A percentile compares a stretch with the other conserved stretches of the same genome.
phyloP scores from a whole-genome alignment of 2,329 filamentous ascomycete species.

The Stachybotrys echinatus region DNA sequence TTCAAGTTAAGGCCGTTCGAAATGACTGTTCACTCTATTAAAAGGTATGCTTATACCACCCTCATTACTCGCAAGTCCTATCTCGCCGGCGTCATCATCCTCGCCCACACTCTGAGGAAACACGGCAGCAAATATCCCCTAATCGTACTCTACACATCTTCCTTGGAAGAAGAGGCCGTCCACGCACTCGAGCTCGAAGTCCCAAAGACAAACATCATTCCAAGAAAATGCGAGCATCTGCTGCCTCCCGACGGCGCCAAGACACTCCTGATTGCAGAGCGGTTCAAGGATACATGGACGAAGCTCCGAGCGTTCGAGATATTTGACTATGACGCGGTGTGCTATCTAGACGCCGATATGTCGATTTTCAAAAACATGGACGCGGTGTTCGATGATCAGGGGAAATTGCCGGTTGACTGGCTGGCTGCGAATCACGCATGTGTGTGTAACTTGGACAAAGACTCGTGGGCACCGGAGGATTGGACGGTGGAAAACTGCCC shows the following conservation, averaged over 20 bases:
- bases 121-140: slow-evolving; percentile 9
- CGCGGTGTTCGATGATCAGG: slow-evolving; percentile 7
- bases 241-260: slow-evolving; percentile 9
- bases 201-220: slow-evolving; percentile 9
- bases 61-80: slow-evolving; percentile 16
- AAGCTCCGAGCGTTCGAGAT: slow-evolving; percentile 13
- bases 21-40: slow-evolving; percentile 1
- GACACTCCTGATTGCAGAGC: slow-evolving; percentile 13
- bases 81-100: slow-evolving; percentile 13
- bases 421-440: slow-evolving; percentile 15
- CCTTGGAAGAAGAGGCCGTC: slow-evolving; percentile 3
- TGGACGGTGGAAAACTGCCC: slow-evolving; percentile 13
- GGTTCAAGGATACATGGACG: slow-evolving; percentile 13
- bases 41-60: slow-evolving; percentile 14
- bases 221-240: slow-evolving; percentile 7
- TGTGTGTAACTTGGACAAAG: slow-evolving; percentile 13
- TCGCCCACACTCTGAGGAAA: slow-evolving; percentile 12
- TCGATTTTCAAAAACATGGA: slow-evolving; percentile 14
- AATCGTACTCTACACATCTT: slow-evolving; percentile 12
- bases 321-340: slow-evolving; percentile 12
- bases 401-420: slow-evolving; percentile 11
- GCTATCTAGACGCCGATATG: slow-evolving; percentile 15
- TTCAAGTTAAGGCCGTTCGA: no score
- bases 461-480: slow-evolving; percentile 13
- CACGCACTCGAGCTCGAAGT: slow-evolving; percentile 10